Base-by-base conservation (phyloP, 1,284 basidiomycete genomes). In the Polyporus tsugae region DNA sequence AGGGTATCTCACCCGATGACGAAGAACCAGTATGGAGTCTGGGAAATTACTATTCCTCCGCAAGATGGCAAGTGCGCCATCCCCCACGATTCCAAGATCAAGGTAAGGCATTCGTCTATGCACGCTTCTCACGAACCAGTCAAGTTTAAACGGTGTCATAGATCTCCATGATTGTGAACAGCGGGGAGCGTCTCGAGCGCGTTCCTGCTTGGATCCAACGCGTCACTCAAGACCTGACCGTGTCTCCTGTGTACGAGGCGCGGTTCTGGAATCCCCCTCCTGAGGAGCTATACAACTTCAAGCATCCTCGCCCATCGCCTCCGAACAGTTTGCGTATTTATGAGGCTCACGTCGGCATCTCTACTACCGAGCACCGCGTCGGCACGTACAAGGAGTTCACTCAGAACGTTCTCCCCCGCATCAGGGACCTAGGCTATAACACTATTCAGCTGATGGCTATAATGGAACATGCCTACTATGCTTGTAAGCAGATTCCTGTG, bases 381-480 rank as follows among this genome's bases (percentile, higher is more conserved):
- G 97, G 95, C 4, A 95, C 94, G 1, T 99, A 98, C 87, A 95
- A 94, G 79, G 97, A 99, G 82, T 99, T 99, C 75, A 97, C 95
- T 41, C 80, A 82, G 55, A 89, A 98, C 77, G 83, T 95, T 57
- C 86, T 99, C 9, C 95, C 94, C 42, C 87, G 96, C 69, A 99
- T 99, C 80, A 91, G 92, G 78, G 89, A 90, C 66, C 86, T 99
- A 29, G 98, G 96, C 4, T 99, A 99, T 83, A 99, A 99, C 78
- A 91, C 92, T 60, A 98, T 99, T 71, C 97, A 99, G 80, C 88
- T 99, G 76, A 98, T 98, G 96, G 96, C 95, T 6, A 86, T 98
- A 73, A 97, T 98, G 95, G 96, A 99, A 79, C 97, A 99, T 76
- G 95, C 97, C 4, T 99, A 99, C 82, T 99, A 99, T 82, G 97